Conservation (phyloP, 805 yeast species). For the Starmerella geochares region DNA sequence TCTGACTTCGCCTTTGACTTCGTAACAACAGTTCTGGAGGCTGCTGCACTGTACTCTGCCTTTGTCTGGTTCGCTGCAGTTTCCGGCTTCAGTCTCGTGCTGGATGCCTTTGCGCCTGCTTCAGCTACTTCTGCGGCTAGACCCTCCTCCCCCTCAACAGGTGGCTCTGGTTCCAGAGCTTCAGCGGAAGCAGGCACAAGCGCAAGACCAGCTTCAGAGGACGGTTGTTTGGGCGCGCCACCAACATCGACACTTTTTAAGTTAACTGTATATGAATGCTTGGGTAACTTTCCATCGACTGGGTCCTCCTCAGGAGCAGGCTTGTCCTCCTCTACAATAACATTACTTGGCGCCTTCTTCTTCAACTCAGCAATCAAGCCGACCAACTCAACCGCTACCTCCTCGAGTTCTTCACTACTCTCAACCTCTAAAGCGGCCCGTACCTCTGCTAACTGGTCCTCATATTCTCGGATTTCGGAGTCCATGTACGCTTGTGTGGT, state of each 20-base stretch:
- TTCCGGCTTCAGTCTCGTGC: too few relatives aligned
- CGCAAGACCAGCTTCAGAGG: too few relatives aligned
- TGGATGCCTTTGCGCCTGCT: too few relatives aligned
- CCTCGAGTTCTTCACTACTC: conserved; percentile 25
- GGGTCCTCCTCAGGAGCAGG: not conserved
- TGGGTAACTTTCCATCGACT: not conserved
- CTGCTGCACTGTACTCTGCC: too few relatives aligned
- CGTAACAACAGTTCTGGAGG: too few relatives aligned
- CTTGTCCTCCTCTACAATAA: not conserved
- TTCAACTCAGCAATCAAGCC: conserved; percentile 28
- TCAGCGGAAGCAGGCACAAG: too few relatives aligned
- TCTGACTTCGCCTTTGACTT: too few relatives aligned
- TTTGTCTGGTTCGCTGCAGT: too few relatives aligned
- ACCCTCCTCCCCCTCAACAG: too few relatives aligned
- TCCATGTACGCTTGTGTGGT: not conserved
- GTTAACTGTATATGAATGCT: not conserved
- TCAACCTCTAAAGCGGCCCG: conserved; percentile 27
- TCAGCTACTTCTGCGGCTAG: too few relatives aligned
- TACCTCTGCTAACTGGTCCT: conserved; percentile 29
- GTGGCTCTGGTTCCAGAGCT: too few relatives aligned
- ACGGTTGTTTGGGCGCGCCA: too few relatives aligned
- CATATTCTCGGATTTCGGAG: conserved; percentile 30
- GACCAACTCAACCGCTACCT: conserved; percentile 27
- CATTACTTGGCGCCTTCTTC: not conserved
- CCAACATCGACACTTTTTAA: not conserved